Evolutionary conservation across 2,329 filamentous ascomycete species (phyloP), one percentile per base, ranked within the genome.

Genomic region (Microascus cirrosus): DNA sequence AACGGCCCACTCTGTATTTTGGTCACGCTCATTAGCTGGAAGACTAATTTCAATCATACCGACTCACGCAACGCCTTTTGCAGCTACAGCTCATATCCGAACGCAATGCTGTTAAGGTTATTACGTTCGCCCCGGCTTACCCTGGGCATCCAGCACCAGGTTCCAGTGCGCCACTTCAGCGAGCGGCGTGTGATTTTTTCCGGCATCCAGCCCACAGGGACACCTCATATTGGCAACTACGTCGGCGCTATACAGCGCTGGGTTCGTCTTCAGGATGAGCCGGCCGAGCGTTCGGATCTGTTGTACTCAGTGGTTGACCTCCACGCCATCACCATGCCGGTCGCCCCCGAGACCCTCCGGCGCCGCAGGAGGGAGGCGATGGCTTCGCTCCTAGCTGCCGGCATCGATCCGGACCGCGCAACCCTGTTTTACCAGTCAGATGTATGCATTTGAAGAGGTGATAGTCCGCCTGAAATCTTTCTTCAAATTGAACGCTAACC

Each of bases 171-270:
- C 45, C 45, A 50, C 8, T 50, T 50, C 45, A 50, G 45, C 45
- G 39, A 22, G 25, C 45, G 35, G 11, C 55, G 55, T 1, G 77
- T 87, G 60, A 83, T 97, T 66, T 96, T 99, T 76, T 97, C 94
- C 3, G 94, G 92, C 57, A 99, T 99, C 65, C 94, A 99, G 71
- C 94, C 94, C 20, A 99, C 94, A 0, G 94, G 93, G 39, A 80
- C 95, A 25, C 94, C 94, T 15, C 94, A 99, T 70, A 75, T 99
- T 34, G 94, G 94, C 58, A 99, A 99, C 73, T 99, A 96, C 71
- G 80, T 95, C 12, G 94, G 94, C 28, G 94, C 94, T 18, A 75
- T 99, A 58, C 82, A 84, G 55, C 84, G 90, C 77, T 99, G 94
- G 94, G 87, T 88, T 53, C 78, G 80, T 60, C 77, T 96, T 8